Percentiles rank a stretch among this genome's conserved stretches.
Evolutionary conservation across 805 yeast genomes (phyloP).

Genomic region (Candida orba): DNA sequence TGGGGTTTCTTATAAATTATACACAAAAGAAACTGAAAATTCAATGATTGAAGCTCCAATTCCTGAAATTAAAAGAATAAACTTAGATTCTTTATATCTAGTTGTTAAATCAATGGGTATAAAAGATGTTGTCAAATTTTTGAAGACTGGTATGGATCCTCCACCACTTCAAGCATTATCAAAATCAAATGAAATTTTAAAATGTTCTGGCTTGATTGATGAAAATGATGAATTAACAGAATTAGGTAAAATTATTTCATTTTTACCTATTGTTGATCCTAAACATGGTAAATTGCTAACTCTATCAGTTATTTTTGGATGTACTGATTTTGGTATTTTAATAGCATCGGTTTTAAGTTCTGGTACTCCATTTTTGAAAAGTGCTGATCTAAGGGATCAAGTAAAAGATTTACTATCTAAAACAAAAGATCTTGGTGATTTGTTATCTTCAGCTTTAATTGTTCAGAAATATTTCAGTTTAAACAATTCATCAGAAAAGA

Average conservation of each 20-base stretch:
- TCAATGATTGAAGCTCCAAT: constrained; percentile 66
- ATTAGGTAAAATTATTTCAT: constrained; percentile 71
- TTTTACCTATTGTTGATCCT: constrained; percentile 77
- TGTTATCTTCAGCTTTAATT: constrained; percentile 58
- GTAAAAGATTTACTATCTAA: constrained; percentile 39
- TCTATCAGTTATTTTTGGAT: constrained; percentile 75
- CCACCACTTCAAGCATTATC: constrained; percentile 42
- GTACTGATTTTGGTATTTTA: constrained; percentile 69
- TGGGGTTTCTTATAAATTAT: constrained; percentile 79
- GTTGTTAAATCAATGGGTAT: constrained; percentile 88
- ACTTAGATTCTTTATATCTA: constrained; percentile 75
- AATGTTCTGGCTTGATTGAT: constrained; percentile 67
- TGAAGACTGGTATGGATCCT: constrained; percentile 73
- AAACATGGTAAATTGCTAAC: constrained; percentile 78
- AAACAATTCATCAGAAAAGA: constrained; percentile 23
- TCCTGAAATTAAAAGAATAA: constrained; percentile 84
- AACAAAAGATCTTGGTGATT: constrained; percentile 59
- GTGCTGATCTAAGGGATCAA: constrained; percentile 55
- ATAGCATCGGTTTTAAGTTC: constrained; percentile 71
- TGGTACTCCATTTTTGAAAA: constrained; percentile 66
- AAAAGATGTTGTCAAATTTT: constrained; percentile 58
- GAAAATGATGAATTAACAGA: constrained; percentile 51
- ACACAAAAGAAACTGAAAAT: constrained; percentile 53
- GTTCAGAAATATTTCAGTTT: constrained; percentile 42
- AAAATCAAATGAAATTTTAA: constrained; percentile 40